A percentile compares a stretch with the other conserved stretches of the same genome.
Evolutionary conservation across 805 yeast species (phyloP).

Genomic region (Brettanomyces nanus): DNA sequence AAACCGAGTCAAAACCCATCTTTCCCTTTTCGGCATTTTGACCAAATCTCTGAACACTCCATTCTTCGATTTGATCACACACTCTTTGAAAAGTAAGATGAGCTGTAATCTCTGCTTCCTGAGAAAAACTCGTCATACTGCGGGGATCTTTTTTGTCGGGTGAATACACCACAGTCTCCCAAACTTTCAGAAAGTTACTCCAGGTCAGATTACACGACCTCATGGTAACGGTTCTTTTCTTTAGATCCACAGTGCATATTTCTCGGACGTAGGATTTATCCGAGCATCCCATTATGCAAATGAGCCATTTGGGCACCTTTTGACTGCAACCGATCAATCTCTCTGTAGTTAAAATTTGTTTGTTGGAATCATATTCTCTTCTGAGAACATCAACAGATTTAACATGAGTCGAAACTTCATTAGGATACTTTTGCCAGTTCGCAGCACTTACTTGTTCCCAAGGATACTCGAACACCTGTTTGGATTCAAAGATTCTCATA

Average conservation of each 20-base stretch:
- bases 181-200: constrained; percentile 66
- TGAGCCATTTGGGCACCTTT: constrained; percentile 76
- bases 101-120: constrained; percentile 85
- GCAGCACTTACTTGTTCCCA: constrained; percentile 97
- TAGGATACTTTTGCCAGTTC: constrained; percentile 96
- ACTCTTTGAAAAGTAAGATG: constrained; percentile 61
- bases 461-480: constrained; percentile 67
- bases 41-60: constrained; percentile 83
- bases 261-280: constrained; percentile 80
- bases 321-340: constrained; percentile 85
- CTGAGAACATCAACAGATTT: constrained; percentile 84
- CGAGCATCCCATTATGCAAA: constrained; percentile 61
- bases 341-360: constrained; percentile 63
- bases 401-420: constrained; percentile 85
- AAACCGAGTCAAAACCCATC: constrained; percentile 75
- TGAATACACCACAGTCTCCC: constrained; percentile 74
- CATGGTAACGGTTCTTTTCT: constrained; percentile 56
- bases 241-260: constrained; percentile 74
- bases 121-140: constrained; percentile 56
- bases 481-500: constrained; percentile 75
- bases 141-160: constrained; percentile 54
- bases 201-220: constrained; percentile 83
- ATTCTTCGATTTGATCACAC: constrained; percentile 81
- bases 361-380: constrained; percentile 52
- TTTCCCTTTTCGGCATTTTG: constrained; percentile 83